Base-by-base conservation (phyloP, 164 flowering plant species). In the Aristolochia californica region DNA sequence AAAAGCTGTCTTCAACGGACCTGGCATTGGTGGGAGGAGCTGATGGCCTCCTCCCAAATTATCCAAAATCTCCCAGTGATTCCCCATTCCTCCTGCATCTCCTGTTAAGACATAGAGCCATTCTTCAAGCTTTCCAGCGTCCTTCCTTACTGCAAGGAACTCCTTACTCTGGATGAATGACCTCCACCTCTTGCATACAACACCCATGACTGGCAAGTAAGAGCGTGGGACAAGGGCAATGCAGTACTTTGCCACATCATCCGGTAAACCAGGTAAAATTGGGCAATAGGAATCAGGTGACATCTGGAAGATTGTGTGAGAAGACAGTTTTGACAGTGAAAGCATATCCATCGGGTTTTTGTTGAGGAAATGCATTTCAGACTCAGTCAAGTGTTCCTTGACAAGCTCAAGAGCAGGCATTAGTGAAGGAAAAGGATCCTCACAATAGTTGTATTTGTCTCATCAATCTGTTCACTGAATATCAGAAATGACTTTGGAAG, bases 171-270 rank as follows among this genome's bases (percentile, higher is more conserved):
- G 66, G 53, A 93, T 70, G 55, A 72, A 78, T 0, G 82, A 85
- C 65, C 88, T 84, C 99, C 99, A 93, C 53, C 56, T 70, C 75
- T 77, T 89, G 69, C 78, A 71, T 13, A 93, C 99, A 58, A 72
- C 78, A 43, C 90, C 93, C 96, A 93, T 83, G 26, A 77, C 56
- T 2, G 97, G 95, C 54, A 85, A 79, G 62, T 70, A 63, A 26
- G 78, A 64, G 23, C 95, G 88, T 22, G 99, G 99, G 60, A 83
- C 93, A 56, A 93, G 85, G 24, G 95, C 96, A 65, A 93, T 96
- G 75, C 97, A 89, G 47, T 74, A 60, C 66, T 83, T 87, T 58
- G 93, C 87, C 53, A 93, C 91, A 68, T 93, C 99, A 72, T 93
- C 99, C 12, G 97, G 87, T 58, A 93, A 72, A 12, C 97, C 99